These are phyloP conservation scores for Cokeromyces recurvatus DNA, from an alignment of 371 early-diverging fungal genomes.

Conservation along the genomic window DNA sequence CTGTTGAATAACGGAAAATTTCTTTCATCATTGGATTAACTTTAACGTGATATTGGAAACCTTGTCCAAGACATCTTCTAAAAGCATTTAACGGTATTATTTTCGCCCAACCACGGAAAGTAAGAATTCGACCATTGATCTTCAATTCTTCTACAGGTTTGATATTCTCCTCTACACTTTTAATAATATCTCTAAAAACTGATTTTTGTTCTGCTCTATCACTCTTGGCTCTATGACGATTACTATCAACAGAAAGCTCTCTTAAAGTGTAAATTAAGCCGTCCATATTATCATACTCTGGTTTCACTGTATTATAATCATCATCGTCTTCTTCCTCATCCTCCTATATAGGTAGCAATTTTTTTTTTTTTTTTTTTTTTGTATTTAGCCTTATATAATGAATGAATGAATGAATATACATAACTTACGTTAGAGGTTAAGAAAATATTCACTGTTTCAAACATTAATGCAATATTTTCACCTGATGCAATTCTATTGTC, in stretches of 20 bases:
- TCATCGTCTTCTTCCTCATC: conserved; percentile 28
- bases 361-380: neutral
- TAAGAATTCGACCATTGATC: conserved; percentile 28
- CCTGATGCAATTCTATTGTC: conserved; percentile 73
- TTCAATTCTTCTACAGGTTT: conserved; percentile 48
- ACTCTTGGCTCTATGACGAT: conserved; percentile 54
- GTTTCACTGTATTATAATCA: conserved; percentile 32
- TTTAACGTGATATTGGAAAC: conserved; percentile 31
- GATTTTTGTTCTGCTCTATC: conserved; percentile 63
- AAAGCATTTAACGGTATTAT: conserved; percentile 27
- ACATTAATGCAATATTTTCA: conserved; percentile 72
- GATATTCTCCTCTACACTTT: conserved; percentile 58
- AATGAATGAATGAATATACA: neutral
- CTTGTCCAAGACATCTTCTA: conserved; percentile 30
- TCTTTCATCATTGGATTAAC: conserved; percentile 23
- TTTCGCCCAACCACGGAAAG: conserved; percentile 53
- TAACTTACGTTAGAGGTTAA: conserved; percentile 3
- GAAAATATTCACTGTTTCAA: conserved; percentile 41
- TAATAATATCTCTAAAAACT: conserved; percentile 64
- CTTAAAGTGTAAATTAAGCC: conserved; percentile 53
- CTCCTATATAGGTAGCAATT: no score
- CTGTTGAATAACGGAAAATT: conserved; percentile 24
- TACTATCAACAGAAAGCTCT: conserved; percentile 56
- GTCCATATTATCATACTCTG: conserved; percentile 54
- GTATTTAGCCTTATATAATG: neutral